A percentile compares a stretch with the other conserved stretches of the same genome.
Conservation (phyloP, 371 early-diverging fungal genomes). For the Saksenaea oblongispora region DNA sequence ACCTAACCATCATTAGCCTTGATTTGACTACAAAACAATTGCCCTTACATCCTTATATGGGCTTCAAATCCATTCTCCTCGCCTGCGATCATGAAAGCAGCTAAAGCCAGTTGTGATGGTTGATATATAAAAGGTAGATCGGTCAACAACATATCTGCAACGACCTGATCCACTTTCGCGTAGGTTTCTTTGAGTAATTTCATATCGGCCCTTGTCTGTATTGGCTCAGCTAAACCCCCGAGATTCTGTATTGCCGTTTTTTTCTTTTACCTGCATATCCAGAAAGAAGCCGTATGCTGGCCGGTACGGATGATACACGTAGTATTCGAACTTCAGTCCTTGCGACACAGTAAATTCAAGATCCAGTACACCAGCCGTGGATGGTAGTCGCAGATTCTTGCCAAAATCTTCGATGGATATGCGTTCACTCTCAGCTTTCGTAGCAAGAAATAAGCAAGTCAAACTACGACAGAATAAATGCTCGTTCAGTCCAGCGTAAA, state of each 20-base stretch:
- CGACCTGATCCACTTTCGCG: slow-evolving; percentile 53
- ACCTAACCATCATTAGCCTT: slow-evolving; percentile 13
- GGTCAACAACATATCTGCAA: slow-evolving; percentile 64
- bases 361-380: slow-evolving; percentile 44
- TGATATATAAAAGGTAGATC: slow-evolving; percentile 81
- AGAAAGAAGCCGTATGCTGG: slow-evolving; percentile 82
- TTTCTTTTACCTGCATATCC: slow-evolving; percentile 69
- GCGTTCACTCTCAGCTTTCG: slow-evolving; percentile 82
- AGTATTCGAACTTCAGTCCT: slow-evolving; percentile 82
- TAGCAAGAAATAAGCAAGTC: slow-evolving; percentile 85
- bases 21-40: slow-evolving; percentile 24
- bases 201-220: slow-evolving; percentile 61
- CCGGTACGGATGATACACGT: slow-evolving; percentile 83
- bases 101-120: slow-evolving; percentile 86
- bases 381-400: slow-evolving; percentile 31
- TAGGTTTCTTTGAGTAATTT: slow-evolving; percentile 60
- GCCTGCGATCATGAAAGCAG: slow-evolving; percentile 72
- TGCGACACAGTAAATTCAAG: slow-evolving; percentile 82
- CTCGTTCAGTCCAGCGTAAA: background rate
- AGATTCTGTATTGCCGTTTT: background rate
- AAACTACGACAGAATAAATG: slow-evolving; percentile 42
- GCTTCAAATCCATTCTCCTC: slow-evolving; percentile 54
- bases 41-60: slow-evolving; percentile 39
- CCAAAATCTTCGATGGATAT: slow-evolving; percentile 79
- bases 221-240: background rate